These are phyloP conservation scores for Rhamnella rubrinervis DNA, from an alignment of 331 rosid species.

Conservation along the genomic window DNA sequence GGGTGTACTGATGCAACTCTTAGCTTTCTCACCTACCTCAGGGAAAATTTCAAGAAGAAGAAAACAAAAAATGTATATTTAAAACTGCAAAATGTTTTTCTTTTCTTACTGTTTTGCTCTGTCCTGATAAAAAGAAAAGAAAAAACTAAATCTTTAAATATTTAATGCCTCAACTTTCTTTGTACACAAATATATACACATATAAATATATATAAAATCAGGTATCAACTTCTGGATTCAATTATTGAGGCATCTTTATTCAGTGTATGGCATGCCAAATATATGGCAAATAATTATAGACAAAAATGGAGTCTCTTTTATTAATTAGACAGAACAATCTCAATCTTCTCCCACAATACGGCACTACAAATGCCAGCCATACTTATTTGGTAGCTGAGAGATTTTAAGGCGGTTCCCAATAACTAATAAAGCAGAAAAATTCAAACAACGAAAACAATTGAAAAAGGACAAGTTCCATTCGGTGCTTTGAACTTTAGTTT, in stretches of 20 bases:
- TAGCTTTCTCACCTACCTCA: conserved; percentile 32
- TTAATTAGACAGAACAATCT: neutral
- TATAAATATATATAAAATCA: no score
- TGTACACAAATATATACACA: neutral
- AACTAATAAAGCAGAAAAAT: no score
- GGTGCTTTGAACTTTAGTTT: neutral
- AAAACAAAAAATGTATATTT: neutral
- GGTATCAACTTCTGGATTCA: no score
- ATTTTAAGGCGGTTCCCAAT: no score
- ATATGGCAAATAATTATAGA: neutral
- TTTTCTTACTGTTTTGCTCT: neutral
- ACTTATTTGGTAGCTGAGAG: neutral
- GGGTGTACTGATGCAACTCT: conserved; percentile 19
- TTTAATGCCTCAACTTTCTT: neutral
- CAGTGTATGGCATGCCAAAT: neutral
- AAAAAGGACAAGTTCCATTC: neutral
- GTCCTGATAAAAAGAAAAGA: no score
- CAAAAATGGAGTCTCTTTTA: neutral
- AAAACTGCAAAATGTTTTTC: neutral
- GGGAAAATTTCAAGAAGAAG: neutral
- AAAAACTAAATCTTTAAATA: neutral
- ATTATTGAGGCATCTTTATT: neutral
- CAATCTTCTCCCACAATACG: neutral
- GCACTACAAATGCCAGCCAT: neutral
- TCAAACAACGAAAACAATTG: neutral